A percentile compares a stretch with the other conserved stretches of the same genome.
These are phyloP conservation scores for Plantago coronopus DNA, from an alignment of 305 asterid species.

Conservation along the genomic window DNA sequence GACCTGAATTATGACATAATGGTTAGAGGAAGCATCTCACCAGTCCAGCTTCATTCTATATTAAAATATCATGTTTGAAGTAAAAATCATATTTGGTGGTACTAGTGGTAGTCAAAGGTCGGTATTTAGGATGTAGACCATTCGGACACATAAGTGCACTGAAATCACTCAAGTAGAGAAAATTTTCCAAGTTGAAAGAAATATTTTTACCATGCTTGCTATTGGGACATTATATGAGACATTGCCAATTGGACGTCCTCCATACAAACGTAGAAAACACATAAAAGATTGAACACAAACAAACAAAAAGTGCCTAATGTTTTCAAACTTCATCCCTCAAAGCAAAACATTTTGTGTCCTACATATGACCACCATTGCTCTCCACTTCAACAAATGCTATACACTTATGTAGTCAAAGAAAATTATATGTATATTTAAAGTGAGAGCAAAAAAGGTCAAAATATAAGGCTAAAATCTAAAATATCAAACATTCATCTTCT, in stretches of 20 bases:
- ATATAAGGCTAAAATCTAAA: too few relatives aligned
- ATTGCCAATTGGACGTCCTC: conserved; percentile 3
- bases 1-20: too few relatives aligned
- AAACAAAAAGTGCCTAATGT: conserved; percentile 8
- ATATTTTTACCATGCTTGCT: background rate
- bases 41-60: too few relatives aligned
- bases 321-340: conserved; percentile 10
- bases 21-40: too few relatives aligned
- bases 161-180: conserved; percentile 2
- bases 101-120: background rate
- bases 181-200: background rate
- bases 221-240: conserved; percentile 7
- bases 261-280: conserved; percentile 6
- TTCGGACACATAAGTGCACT: background rate
- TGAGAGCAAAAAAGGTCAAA: too few relatives aligned
- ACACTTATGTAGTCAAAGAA: background rate
- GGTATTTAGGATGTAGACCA: background rate
- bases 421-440: too few relatives aligned
- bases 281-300: background rate
- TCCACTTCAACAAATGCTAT: background rate
- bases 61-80: background rate
- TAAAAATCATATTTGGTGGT: background rate
- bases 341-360: conserved; percentile 12
- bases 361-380: conserved; percentile 6
- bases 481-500: too few relatives aligned